These are phyloP conservation scores for Melanomma pulvis-pyrius DNA, from an alignment of 495 filamentous ascomycete genomes.

Conservation along the genomic window DNA sequence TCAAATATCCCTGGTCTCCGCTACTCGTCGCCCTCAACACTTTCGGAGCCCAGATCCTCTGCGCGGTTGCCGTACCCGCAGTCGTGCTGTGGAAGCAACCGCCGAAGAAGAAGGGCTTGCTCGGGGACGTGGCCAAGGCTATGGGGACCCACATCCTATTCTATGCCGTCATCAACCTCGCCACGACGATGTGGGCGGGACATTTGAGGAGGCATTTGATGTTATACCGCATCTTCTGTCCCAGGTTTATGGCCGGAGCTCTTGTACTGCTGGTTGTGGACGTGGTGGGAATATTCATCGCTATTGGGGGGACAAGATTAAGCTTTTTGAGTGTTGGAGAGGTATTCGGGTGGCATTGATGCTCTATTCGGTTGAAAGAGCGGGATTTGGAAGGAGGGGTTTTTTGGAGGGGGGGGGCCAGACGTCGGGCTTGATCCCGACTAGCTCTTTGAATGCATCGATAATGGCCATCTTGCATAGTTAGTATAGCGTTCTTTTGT, in stretches of 20 bases:
- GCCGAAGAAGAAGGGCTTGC: conserved; percentile 56
- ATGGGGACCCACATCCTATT: conserved; percentile 75
- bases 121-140: conserved; percentile 70
- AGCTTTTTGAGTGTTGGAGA: conserved; percentile 78
- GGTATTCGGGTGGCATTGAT: conserved; percentile 69
- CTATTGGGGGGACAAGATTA: conserved; percentile 68
- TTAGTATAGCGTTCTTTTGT: neutral
- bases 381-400: neutral
- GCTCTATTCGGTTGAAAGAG: neutral
- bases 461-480: neutral
- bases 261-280: conserved; percentile 75
- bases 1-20: conserved; percentile 89
- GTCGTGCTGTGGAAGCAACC: conserved; percentile 83
- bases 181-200: conserved; percentile 86
- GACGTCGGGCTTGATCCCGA: neutral
- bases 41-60: conserved; percentile 85
- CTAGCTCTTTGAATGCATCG: neutral
- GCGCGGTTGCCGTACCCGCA: conserved; percentile 75
- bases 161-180: conserved; percentile 76
- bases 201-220: conserved; percentile 88
- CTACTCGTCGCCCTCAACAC: conserved; percentile 81
- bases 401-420: neutral
- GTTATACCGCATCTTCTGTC: conserved; percentile 94
- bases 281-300: conserved; percentile 67
- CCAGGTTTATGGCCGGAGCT: conserved; percentile 84